Evolutionary conservation across 331 rosid genomes (phyloP), one percentile per base, ranked within the genome.

Genomic region (Acacia concinna): DNA sequence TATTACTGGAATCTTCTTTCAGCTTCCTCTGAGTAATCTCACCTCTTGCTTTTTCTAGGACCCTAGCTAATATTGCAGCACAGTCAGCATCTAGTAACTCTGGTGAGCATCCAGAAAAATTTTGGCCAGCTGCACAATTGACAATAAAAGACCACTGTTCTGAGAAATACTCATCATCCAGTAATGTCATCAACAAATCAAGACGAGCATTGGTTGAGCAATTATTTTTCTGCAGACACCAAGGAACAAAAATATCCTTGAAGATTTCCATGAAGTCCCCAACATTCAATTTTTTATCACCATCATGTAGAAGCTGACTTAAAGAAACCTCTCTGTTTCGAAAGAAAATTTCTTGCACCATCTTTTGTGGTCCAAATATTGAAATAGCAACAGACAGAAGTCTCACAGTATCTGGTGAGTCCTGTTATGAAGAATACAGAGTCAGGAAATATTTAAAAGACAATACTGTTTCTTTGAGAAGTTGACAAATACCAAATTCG

Each of bases 121-220:
- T 82, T 70, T 68, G 84, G 71, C 81, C 56, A 85, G 84, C 76
- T 63, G 91, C 90, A 89, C 86, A 87, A 66, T 86, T 81, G 79
- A 95, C 34, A 27, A 90, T 81, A 74, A 75, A 78, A 79, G 80
- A 85, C 98, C 98, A 95, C 81, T 87, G 98, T 79, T 92, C 93
- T 73, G 90, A 83, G 90, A 95, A 92, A 84, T 80, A 80, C 77
- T 90, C 91, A 83, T 92, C 93, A 80, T 95, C 97, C 70, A 95
- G 87, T 84, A 92, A 82, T 18, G 88, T 84, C 79, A 95, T 85
- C 86, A 95, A 85, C 76, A 95, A 84, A 85, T 95, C 97, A 32
- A 95, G 85, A 73, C 89, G 89, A 74, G 92, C 89, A 74, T 81
- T 82, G 32, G 87, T 73, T 35, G 97, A 88, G 80, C 69, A 66